These are phyloP conservation scores for Spiromastix sp. DNA, from an alignment of 2,329 filamentous ascomycete species.

Conservation along the genomic window DNA sequence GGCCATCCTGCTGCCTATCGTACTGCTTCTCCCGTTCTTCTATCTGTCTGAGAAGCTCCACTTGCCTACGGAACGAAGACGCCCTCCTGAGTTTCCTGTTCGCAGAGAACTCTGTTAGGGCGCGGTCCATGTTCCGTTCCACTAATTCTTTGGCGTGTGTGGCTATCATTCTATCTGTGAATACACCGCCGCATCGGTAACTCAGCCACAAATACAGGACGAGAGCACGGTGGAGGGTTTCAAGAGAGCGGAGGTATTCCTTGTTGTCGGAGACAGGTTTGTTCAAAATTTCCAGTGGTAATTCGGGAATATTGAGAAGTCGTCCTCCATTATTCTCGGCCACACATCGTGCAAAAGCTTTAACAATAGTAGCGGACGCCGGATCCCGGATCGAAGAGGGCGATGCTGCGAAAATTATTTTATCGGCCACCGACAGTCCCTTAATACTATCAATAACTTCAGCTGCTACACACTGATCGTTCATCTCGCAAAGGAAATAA, in stretches of 20 bases:
- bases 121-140: constrained; percentile 62
- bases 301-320: constrained; percentile 58
- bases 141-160: constrained; percentile 69
- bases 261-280: constrained; percentile 32
- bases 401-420: constrained; percentile 62
- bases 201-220: constrained; percentile 89
- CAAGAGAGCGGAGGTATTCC: constrained; percentile 57
- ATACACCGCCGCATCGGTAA: constrained; percentile 75
- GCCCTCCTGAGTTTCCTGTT: constrained; percentile 31
- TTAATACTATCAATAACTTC: constrained; percentile 64
- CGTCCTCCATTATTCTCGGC: constrained; percentile 56
- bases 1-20: constrained; percentile 2
- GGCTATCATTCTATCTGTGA: constrained; percentile 63
- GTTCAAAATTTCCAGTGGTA: constrained; percentile 68
- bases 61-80: constrained; percentile 20
- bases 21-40: constrained; percentile 15
- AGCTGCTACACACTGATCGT: constrained; percentile 55
- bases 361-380: constrained; percentile 37
- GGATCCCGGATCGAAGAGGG: constrained; percentile 51
- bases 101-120: constrained; percentile 47
- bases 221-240: constrained; percentile 69
- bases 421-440: constrained; percentile 59
- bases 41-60: constrained; percentile 14
- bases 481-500: constrained; percentile 61
- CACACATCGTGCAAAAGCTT: constrained; percentile 58